Conservation (phyloP, 106 monocot genomes). For the Triglochin maritima region DNA sequence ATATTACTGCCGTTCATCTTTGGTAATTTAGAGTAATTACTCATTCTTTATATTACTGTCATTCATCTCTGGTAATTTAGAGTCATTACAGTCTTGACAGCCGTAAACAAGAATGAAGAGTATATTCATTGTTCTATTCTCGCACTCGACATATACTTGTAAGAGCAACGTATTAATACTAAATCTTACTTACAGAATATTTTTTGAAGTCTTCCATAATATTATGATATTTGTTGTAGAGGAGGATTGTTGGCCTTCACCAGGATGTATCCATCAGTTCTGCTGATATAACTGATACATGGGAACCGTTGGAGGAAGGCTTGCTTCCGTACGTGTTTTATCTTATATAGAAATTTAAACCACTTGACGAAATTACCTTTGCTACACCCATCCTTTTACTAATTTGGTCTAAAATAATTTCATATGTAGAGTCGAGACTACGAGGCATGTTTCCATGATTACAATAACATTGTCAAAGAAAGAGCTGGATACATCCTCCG, state of each 20-base stretch:
- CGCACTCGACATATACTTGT: too few species aligned
- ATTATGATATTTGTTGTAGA: conserved; percentile 23
- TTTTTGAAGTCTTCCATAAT: not conserved
- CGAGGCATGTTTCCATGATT: conserved; percentile 12
- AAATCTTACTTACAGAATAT: not conserved
- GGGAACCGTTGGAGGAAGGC: conserved; percentile 92
- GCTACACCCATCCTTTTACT: not conserved
- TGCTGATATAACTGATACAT: conserved; percentile 68
- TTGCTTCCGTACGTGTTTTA: conserved; percentile 57
- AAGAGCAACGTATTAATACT: too few species aligned
- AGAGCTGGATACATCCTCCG: conserved; percentile 8
- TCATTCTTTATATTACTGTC: too few species aligned
- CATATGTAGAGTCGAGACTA: conserved; percentile 1
- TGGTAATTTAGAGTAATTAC: too few species aligned
- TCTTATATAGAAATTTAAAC: not conserved
- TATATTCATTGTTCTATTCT: too few species aligned
- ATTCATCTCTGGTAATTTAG: too few species aligned
- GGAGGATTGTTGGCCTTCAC: conserved; percentile 70
- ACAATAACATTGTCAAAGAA: conserved; percentile 13
- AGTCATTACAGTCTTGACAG: too few species aligned
- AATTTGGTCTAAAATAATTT: not conserved
- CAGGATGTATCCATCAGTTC: conserved; percentile 60
- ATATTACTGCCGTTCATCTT: too few species aligned
- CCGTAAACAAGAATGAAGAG: too few species aligned
- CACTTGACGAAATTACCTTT: not conserved